Base-by-base conservation (phyloP, 176 grass and related monocot genomes). In the Zea luxurians region DNA sequence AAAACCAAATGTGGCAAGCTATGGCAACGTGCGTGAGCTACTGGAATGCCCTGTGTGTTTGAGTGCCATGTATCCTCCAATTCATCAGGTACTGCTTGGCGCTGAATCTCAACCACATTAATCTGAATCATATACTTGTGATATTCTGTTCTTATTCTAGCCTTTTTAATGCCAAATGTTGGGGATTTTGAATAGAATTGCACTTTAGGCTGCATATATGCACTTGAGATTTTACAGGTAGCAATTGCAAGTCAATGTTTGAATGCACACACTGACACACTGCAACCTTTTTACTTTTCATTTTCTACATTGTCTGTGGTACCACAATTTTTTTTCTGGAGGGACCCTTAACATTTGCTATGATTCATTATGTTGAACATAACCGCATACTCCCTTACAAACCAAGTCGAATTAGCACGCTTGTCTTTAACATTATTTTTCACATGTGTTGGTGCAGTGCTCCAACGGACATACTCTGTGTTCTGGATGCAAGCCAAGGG, bases 51-150 rank as follows among this genome's bases (percentile, higher is more conserved):
- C 95, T 72, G 91, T 98, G 60, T 98, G 95, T 55, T 85, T 98
- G 77, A 88, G 88, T 78, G 95, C 95, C 15, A 98, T 98, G 95
- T 98, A 94, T 86, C 95, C 95, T 83, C 95, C 95, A 80, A 98
- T 98, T 74, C 92, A 98, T 87, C 95, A 98, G 89, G 92, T 98
- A 48, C 40, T 55, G n/a, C 50, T 86, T 82, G 12, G 50, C 57
- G 37, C 65, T 69, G 8, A 71, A 81, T 57, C 78, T 52, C 53
- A 20, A 3, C 62, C 79, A n/a, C 17, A 57, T 77, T 70, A 38
- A n/a, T 0, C 27, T 67, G 17, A 45, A 47, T 41, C 70, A 41
- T 63, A 1, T 70, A 21, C n/a, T 68, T 69, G 55, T 4, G 66
- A 16, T 54, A 10, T 79, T 37, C 20, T 48, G 8, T 36, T 27